Evolutionary conservation across 768 basidiomycete genomes (phyloP).

Genomic region (Trichaptum fuscoviolaceum): DNA sequence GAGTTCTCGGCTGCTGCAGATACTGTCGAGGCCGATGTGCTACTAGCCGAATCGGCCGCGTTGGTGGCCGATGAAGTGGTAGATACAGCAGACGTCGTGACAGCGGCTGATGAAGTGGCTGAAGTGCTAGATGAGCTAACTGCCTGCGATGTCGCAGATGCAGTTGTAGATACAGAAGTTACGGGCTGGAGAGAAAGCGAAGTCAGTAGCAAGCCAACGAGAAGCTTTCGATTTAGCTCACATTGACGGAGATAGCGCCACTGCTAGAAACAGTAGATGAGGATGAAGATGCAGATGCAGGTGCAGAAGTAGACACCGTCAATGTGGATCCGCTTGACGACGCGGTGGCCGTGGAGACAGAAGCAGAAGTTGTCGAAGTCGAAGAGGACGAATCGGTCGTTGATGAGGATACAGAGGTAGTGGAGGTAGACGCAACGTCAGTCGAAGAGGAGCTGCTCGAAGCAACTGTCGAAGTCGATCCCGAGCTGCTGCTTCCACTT

Average conservation of each 20-base stretch:
- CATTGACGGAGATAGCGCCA: constrained; percentile 11
- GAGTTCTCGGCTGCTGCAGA: constrained; percentile 30
- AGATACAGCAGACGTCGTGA: constrained; percentile 14
- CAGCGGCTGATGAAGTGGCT: constrained; percentile 11
- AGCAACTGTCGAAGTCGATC: constrained; percentile 9
- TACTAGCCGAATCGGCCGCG: constrained; percentile 13
- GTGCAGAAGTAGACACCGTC: neutral
- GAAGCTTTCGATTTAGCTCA: neutral
- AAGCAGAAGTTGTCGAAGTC: constrained; percentile 1
- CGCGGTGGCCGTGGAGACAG: constrained; percentile 16
- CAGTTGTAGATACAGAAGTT: constrained; percentile 10
- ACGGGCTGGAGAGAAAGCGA: neutral
- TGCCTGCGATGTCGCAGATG: constrained; percentile 12
- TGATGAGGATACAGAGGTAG: neutral
- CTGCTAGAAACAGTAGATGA: constrained; percentile 8
- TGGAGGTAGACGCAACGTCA: constrained; percentile 6
- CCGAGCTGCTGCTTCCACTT: constrained; percentile 11
- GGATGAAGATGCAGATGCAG: constrained; percentile 13
- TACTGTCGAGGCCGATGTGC: constrained; percentile 20
- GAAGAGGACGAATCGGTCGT: constrained; percentile 6
- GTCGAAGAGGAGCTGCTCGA: constrained; percentile 10
- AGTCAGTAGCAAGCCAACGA: neutral
- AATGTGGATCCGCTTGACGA: constrained; percentile 5
- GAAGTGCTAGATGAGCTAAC: constrained; percentile 6
- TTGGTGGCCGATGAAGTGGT: constrained; percentile 14